Evolutionary conservation across 257 asterid genomes (phyloP).

Genomic region (Nicotiana attenuata): DNA sequence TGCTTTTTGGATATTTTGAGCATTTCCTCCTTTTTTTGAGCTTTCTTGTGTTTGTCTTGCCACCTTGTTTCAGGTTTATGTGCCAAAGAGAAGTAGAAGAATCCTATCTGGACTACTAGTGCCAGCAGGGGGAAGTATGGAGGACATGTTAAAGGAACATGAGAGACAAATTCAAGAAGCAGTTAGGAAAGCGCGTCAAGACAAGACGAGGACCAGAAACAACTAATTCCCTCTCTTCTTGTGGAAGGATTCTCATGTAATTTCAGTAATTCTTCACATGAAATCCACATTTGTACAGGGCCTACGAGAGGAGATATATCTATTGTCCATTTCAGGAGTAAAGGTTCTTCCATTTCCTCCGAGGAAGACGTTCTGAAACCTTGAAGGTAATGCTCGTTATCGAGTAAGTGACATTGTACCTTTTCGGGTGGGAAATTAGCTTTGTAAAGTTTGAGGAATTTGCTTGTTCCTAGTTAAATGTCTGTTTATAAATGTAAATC

Average conservation of each 20-base stretch:
- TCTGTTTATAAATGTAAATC: background rate
- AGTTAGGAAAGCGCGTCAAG: conserved; percentile 53
- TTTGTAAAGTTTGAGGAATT: background rate
- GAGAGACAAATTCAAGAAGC: conserved; percentile 68
- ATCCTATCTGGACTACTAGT: conserved; percentile 59
- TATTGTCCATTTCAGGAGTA: background rate
- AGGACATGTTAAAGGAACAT: conserved; percentile 69
- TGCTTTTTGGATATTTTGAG: background rate
- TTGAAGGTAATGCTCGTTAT: too few species aligned
- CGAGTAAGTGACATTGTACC: background rate
- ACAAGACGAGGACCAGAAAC: conserved; percentile 26
- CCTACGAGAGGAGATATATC: background rate
- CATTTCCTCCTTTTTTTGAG: background rate
- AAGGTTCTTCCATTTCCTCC: background rate
- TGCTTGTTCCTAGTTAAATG: background rate
- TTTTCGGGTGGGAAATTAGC: background rate
- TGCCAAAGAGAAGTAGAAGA: conserved; percentile 47
- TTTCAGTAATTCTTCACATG: background rate
- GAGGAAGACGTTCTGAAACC: too few species aligned
- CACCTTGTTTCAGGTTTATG: conserved; percentile 33
- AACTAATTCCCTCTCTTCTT: background rate
- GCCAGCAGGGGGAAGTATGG: conserved; percentile 70
- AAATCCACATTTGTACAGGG: background rate
- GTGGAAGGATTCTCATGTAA: background rate
- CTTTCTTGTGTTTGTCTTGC: background rate